These are phyloP conservation scores for Physocladia obscura DNA, from an alignment of 192 early-diverging fungal genomes.

Conservation along the genomic window DNA sequence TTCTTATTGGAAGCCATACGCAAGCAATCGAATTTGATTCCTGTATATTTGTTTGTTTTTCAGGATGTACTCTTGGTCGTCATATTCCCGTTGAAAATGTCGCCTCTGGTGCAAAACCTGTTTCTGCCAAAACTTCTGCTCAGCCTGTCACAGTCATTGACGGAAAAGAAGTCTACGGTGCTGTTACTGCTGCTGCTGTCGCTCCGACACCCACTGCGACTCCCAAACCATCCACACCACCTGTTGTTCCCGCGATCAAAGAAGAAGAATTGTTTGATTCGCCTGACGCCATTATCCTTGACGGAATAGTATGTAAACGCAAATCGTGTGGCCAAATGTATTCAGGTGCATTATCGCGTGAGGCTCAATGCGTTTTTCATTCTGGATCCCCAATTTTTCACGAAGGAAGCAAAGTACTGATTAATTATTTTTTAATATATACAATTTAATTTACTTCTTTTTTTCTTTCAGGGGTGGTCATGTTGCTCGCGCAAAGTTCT, in stretches of 20 bases:
- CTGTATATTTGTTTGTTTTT: no score
- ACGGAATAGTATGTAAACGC: conserved; percentile 81
- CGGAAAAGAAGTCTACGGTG: conserved; percentile 42
- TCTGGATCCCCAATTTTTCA: conserved; percentile 90
- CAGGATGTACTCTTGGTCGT: conserved; percentile 79
- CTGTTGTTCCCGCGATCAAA: conserved; percentile 38
- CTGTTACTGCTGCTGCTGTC: conserved; percentile 27
- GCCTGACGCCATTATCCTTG: conserved; percentile 63
- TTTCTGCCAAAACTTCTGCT: conserved; percentile 36
- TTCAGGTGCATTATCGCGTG: conserved; percentile 48
- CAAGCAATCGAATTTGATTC: no score
- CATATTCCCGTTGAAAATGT: conserved; percentile 56
- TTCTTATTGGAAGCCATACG: no score
- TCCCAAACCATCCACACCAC: conserved; percentile 13
- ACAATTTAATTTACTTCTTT: no score
- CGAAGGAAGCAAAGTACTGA: conserved; percentile 92
- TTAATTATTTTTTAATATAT: conserved; percentile 12
- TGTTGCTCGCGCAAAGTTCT: conserved; percentile 94
- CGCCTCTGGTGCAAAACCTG: conserved; percentile 15
- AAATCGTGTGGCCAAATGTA: conserved; percentile 72
- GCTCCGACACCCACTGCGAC: conserved; percentile 32
- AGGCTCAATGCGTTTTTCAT: conserved; percentile 80
- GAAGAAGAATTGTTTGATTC: conserved; percentile 78
- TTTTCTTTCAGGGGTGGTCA: conserved; percentile 78
- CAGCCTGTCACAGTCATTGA: conserved; percentile 26